phyloP scores from a whole-genome alignment of 192 early-diverging fungal genomes.

The Backusella psychrophila region DNA sequence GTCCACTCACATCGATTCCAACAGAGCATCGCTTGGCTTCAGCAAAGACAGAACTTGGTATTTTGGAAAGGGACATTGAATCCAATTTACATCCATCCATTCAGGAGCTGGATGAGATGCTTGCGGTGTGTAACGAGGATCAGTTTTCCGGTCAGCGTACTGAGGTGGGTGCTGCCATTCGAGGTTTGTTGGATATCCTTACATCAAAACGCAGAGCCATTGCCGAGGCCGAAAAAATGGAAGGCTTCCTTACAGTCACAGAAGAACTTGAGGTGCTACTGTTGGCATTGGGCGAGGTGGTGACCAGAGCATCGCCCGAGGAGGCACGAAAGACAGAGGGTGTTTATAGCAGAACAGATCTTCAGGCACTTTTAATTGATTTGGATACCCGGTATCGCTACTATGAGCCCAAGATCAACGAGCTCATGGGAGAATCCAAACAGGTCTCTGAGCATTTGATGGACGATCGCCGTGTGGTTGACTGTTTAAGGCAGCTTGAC shows the following conservation, averaged over 20 bases:
- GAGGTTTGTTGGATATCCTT: constrained; percentile 25
- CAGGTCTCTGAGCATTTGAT: constrained; percentile 18
- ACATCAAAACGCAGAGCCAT: constrained; percentile 33
- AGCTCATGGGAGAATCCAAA: constrained; percentile 30
- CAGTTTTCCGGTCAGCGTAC: constrained; percentile 31
- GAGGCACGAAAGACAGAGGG: constrained; percentile 4
- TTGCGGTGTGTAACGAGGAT: constrained; percentile 13
- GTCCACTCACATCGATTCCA: constrained; percentile 23
- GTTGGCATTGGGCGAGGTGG: constrained; percentile 36
- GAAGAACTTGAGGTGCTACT: constrained; percentile 43
- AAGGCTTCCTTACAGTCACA: constrained; percentile 29
- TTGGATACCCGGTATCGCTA: constrained; percentile 41
- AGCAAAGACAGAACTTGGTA: constrained; percentile 24
- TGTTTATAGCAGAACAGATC: constrained; percentile 19
- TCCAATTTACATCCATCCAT: constrained; percentile 25
- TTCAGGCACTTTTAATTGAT: constrained; percentile 40
- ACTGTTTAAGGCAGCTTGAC: constrained; percentile 33
- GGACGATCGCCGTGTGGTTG: constrained; percentile 42
- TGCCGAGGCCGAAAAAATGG: constrained; percentile 33
- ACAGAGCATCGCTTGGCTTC: constrained; percentile 25
- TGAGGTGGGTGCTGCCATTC: constrained; percentile 32
- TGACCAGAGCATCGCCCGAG: constrained; percentile 21
- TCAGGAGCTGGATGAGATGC: constrained; percentile 29
- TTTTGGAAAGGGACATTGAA: constrained; percentile 31
- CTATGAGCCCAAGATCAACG: constrained; percentile 39